Evolutionary conservation across 345 rosid genomes (phyloP), one percentile per base, ranked within the genome.

Genomic region (Garcia nutans): DNA sequence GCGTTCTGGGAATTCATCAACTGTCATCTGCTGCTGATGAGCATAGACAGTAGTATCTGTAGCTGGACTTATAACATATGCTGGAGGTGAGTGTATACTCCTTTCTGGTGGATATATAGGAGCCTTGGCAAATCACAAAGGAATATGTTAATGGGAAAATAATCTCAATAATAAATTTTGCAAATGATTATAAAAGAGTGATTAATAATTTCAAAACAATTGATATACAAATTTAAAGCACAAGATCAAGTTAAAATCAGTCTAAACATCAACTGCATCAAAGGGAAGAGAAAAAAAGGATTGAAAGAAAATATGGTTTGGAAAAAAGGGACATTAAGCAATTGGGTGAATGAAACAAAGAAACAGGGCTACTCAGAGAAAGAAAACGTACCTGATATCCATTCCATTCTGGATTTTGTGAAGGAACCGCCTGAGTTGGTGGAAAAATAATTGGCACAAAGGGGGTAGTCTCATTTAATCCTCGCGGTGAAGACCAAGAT

Each of bases 1-100:
- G 74, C 97, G 92, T 78, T 90, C 95, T 2, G 99, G 98, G 79
- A 86, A 96, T 73, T 93, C 97, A 73, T 89, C 98, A 50, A 83
- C 81, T 68, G 79, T 61, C 77, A 81, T 82, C 71, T 78, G 91
- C 45, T 80, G 89, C 80, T 87, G 87, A 65, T 80, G 85, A 20
- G 84, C 49, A 78, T 88, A 88, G 12, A 82, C 68, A 69, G 74
- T 84, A 74, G 80, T 73, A 69, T 85, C 93, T 54, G 84, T 72
- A 41, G 83, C 70, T 16, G 80, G 80, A 78, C 73, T 82, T 74
- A 83, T 77, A 49, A 80, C 69, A 86, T 82, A 87, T 26, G 90
- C 73, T 52, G 87, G 81, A 62, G 89, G 80, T 33, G 86, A 85
- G 80, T 64, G 88, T 81, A 86, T 75, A 76, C 78, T 76, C 76